Conservation (phyloP, 352 stramenopile species). For the Phytophthora ramorum region DNA sequence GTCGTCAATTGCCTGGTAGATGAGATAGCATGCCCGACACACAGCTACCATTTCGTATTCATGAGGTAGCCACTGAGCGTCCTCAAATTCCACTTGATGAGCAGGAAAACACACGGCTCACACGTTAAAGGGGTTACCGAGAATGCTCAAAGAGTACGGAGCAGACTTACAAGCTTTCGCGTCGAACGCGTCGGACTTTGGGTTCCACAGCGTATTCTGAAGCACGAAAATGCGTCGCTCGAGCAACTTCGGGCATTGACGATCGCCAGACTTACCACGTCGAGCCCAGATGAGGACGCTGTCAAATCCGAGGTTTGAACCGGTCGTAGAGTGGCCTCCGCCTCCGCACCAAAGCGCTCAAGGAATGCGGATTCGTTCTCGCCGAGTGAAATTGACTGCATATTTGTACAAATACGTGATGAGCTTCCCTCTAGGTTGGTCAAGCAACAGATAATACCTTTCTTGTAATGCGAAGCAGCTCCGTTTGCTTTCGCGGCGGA, state of each 20-base stretch:
- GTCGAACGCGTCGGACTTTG: constrained; percentile 64
- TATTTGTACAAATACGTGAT: neutral
- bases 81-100: constrained; percentile 52
- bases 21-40: constrained; percentile 52
- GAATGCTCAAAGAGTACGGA: neutral
- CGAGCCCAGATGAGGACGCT: constrained; percentile 15
- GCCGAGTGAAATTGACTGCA: constrained; percentile 63
- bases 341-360: constrained; percentile 59
- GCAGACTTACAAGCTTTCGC: constrained; percentile 49
- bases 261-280: constrained; percentile 3
- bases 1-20: constrained; percentile 62
- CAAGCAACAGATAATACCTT: constrained; percentile 41
- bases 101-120: neutral
- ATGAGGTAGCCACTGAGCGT: constrained; percentile 49
- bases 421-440: neutral
- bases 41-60: constrained; percentile 61
- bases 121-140: constrained; percentile 4
- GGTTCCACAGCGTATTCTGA: constrained; percentile 75
- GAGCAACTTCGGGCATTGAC: constrained; percentile 42
- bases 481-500: constrained; percentile 26
- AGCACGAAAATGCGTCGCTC: constrained; percentile 76
- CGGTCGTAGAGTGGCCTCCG: constrained; percentile 45
- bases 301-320: constrained; percentile 16
- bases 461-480: constrained; percentile 65
- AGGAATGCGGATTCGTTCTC: constrained; percentile 67